Percentiles rank a stretch among this genome's conserved stretches.
phyloP scores from a whole-genome alignment of 306 rosid species.

The Quercus agrifolia region DNA sequence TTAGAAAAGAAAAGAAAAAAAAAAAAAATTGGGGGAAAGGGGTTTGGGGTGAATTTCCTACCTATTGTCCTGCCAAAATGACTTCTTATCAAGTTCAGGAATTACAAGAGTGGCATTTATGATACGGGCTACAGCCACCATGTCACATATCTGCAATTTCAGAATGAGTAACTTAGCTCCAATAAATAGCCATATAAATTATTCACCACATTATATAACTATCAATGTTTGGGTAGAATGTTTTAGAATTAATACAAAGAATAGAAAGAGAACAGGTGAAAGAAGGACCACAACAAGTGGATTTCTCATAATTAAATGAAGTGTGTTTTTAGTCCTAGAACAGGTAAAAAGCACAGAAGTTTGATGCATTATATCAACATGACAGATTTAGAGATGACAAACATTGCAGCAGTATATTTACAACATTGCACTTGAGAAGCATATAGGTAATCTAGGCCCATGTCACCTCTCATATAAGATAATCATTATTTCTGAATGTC shows the following conservation, averaged over 20 bases:
- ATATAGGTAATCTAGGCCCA: not conserved
- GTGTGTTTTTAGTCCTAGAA: not conserved
- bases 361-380: not conserved
- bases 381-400: not conserved
- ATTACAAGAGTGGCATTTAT: slow-evolving; percentile 93
- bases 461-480: not conserved
- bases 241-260: not conserved
- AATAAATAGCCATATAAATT: not conserved
- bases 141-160: slow-evolving; percentile 83
- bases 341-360: not conserved
- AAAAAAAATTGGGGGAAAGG: too few species aligned
- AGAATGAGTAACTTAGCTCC: slow-evolving; percentile 27
- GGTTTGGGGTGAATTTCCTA: slow-evolving; percentile 14
- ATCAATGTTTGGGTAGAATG: not conserved
- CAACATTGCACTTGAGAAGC: not conserved
- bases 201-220: not conserved
- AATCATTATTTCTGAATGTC: not conserved
- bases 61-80: slow-evolving; percentile 94
- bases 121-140: slow-evolving; percentile 93
- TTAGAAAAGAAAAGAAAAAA: too few species aligned
- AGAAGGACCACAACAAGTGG: not conserved
- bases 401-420: not conserved
- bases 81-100: slow-evolving; percentile 86
- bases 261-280: not conserved
- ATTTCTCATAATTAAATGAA: not conserved